These are phyloP conservation scores for Scenedesmus sp. DNA, from an alignment of 163 green algal species.

Conservation along the genomic window DNA sequence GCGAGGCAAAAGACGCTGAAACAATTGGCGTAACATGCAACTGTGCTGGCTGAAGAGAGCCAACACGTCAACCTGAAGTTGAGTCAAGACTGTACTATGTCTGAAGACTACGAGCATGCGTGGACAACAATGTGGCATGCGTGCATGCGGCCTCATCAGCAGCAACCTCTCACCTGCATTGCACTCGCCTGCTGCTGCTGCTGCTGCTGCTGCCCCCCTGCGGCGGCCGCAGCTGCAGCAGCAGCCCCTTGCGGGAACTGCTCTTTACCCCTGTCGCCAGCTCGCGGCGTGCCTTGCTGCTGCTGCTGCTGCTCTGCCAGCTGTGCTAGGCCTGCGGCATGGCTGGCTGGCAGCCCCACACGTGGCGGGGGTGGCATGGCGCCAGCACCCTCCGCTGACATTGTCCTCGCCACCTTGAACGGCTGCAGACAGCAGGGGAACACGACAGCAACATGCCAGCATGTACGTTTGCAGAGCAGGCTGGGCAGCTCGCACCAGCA, in stretches of 20 bases:
- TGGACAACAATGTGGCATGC: too few species aligned
- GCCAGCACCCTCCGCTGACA: background rate
- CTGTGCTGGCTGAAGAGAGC: background rate
- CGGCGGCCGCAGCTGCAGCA: background rate
- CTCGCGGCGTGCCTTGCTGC: conserved; percentile 24
- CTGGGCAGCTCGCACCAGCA: too few species aligned
- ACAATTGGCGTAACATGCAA: background rate
- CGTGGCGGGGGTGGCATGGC: conserved; percentile 25
- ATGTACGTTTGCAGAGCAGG: background rate
- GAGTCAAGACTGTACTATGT: too few species aligned
- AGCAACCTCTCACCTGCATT: conserved; percentile 4
- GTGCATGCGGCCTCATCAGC: too few species aligned
- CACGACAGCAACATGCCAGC: background rate
- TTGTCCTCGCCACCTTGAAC: conserved; percentile 21
- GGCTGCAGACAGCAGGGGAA: background rate
- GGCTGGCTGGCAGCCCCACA: background rate
- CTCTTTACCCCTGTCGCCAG: background rate
- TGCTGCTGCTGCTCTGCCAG: conserved; percentile 38
- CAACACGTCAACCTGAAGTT: too few species aligned
- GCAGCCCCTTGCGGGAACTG: background rate
- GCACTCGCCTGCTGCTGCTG: background rate
- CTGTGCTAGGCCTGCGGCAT: conserved; percentile 1
- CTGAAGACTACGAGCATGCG: too few species aligned
- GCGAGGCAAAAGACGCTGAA: background rate
- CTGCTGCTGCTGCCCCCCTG: conserved; percentile 25